phyloP scores from a whole-genome alignment of 2,329 filamentous ascomycete species.

The Lachnellula suecica region DNA sequence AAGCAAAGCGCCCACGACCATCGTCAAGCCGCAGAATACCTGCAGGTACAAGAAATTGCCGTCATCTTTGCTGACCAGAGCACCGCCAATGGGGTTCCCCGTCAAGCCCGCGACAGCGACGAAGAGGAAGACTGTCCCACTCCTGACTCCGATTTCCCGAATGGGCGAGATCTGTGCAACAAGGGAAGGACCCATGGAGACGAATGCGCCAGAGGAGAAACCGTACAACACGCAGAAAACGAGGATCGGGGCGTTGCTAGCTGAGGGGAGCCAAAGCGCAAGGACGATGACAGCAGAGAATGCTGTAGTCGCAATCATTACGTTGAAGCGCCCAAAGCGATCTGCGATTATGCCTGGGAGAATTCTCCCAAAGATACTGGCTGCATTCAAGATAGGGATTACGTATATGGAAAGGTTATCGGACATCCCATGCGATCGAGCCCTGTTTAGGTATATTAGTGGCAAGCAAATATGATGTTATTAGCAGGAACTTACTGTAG shows the following conservation, averaged over 20 bases:
- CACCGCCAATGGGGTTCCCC: constrained; percentile 67
- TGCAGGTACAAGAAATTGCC: constrained; percentile 53
- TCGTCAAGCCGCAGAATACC: constrained; percentile 61
- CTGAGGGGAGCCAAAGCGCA: constrained; percentile 52
- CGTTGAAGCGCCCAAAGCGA: constrained; percentile 52
- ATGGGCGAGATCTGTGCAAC: constrained; percentile 72
- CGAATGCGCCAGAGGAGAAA: constrained; percentile 66
- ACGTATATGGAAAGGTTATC: constrained; percentile 48
- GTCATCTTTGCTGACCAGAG: constrained; percentile 50
- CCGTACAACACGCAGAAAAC: constrained; percentile 68
- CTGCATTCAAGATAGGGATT: constrained; percentile 52
- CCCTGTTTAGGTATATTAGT: constrained; percentile 35
- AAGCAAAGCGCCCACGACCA: constrained; percentile 40
- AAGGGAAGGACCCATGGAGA: constrained; percentile 61
- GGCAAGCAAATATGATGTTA: neutral
- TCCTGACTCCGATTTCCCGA: constrained; percentile 66
- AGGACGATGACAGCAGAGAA: constrained; percentile 47
- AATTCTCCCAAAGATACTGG: constrained; percentile 53
- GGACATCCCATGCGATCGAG: constrained; percentile 47
- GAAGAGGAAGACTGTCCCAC: constrained; percentile 62
- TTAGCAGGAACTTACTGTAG: constrained; percentile 32
- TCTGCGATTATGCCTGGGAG: constrained; percentile 54
- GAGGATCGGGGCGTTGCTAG: constrained; percentile 56
- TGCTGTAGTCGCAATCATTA: constrained; percentile 47
- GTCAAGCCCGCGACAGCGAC: constrained; percentile 64